A percentile compares a stretch with the other conserved stretches of the same genome.
phyloP scores from a whole-genome alignment of 805 yeast genomes.

The Candida insectalens region DNA sequence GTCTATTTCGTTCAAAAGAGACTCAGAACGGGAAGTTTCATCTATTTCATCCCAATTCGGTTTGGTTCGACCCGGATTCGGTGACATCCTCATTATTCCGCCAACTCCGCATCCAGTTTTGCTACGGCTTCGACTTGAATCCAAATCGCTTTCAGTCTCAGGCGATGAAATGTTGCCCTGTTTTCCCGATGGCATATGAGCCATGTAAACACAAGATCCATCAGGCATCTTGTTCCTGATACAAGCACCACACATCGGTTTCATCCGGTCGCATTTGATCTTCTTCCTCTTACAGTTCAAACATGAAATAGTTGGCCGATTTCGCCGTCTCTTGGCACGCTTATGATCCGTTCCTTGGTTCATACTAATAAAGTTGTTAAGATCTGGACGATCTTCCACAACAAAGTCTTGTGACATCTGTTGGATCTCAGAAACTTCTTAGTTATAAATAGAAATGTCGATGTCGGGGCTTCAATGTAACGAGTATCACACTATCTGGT shows the following conservation, averaged over 20 bases:
- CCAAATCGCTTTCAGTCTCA: neutral
- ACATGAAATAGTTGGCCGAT: constrained; percentile 35
- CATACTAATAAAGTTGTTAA: neutral
- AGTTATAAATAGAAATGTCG: too few relatives aligned
- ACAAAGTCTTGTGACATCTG: too few relatives aligned
- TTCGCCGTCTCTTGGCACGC: constrained; percentile 25
- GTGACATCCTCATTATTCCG: too few relatives aligned
- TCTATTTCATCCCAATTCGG: constrained; percentile 2
- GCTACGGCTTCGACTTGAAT: neutral
- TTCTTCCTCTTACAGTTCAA: constrained; percentile 36
- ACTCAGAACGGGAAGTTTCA: neutral
- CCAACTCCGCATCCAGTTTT: neutral
- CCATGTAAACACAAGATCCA: constrained; percentile 16
- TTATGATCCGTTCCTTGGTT: neutral
- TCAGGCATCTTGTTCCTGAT: constrained; percentile 10
- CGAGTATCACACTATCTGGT: too few relatives aligned
- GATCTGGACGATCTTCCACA: neutral
- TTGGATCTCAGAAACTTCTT: too few relatives aligned
- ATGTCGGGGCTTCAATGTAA: too few relatives aligned
- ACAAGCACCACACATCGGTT: constrained; percentile 28
- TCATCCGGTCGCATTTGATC: constrained; percentile 31
- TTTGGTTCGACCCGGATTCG: too few relatives aligned
- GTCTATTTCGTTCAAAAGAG: constrained; percentile 3
- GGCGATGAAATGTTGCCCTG: neutral
- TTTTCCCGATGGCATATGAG: constrained; percentile 3